These are phyloP conservation scores for Grosmannia huntii DNA, from an alignment of 2,329 filamentous ascomycete species.

Conservation along the genomic window DNA sequence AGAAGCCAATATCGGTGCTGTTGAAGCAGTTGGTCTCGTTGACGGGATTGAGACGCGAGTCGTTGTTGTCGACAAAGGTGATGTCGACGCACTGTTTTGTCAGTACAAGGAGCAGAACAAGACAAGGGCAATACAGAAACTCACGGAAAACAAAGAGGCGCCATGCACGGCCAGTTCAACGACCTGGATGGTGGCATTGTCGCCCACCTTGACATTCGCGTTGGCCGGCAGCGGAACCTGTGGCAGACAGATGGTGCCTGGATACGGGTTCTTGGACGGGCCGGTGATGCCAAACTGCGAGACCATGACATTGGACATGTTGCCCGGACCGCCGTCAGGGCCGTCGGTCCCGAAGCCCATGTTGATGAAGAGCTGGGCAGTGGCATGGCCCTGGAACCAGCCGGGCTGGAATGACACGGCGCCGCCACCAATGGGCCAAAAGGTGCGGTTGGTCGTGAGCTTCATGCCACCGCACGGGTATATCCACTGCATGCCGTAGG, in stretches of 20 bases:
- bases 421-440: conserved; percentile 80
- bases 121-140: conserved; percentile 15
- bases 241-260: conserved; percentile 77
- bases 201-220: conserved; percentile 59
- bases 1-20: conserved; percentile 62
- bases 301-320: conserved; percentile 80
- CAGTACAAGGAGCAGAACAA: neutral
- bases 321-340: conserved; percentile 52
- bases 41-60: conserved; percentile 54
- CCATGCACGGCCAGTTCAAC: conserved; percentile 76
- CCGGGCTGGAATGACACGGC: conserved; percentile 85
- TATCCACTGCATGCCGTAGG: conserved; percentile 89
- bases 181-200: conserved; percentile 81
- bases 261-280: conserved; percentile 71
- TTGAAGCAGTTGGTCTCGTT: conserved; percentile 84
- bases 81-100: conserved; percentile 74
- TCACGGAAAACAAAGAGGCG: conserved; percentile 67
- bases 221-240: conserved; percentile 74
- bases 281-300: conserved; percentile 72
- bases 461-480: conserved; percentile 85
- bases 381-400: conserved; percentile 84
- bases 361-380: conserved; percentile 81
- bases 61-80: conserved; percentile 69
- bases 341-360: conserved; percentile 66
- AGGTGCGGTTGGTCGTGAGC: conserved; percentile 69